A percentile compares a stretch with the other conserved stretches of the same genome.
phyloP scores from a whole-genome alignment of 75 land plant species.

The Picea sitchensis region DNA sequence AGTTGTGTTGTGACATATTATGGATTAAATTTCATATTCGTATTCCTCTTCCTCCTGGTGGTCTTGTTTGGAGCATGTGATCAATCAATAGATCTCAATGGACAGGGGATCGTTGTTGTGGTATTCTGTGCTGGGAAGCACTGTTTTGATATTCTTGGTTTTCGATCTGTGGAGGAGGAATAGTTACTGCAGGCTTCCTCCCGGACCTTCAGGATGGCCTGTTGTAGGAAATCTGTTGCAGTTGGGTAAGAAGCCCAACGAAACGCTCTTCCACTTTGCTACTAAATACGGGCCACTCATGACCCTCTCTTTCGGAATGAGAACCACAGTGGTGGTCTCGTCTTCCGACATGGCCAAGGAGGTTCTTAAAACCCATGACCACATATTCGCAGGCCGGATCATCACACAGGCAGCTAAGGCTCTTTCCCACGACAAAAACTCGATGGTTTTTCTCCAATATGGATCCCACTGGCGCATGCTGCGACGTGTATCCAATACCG shows the following conservation, averaged over 20 bases:
- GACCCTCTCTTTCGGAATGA: background rate
- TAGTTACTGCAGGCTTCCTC: too few relatives aligned
- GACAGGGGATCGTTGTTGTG: too few relatives aligned
- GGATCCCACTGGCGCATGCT: slow-evolving; percentile 50
- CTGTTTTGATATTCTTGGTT: too few relatives aligned
- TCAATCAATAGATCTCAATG: too few relatives aligned
- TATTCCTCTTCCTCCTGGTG: too few relatives aligned
- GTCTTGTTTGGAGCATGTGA: too few relatives aligned
- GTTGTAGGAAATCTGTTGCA: background rate
- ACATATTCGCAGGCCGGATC: slow-evolving; percentile 26
- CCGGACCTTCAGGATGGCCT: too few relatives aligned
- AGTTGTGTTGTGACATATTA: too few relatives aligned
- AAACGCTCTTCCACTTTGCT: background rate
- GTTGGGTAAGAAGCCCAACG: background rate
- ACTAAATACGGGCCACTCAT: slow-evolving; percentile 1
- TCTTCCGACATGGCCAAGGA: slow-evolving; percentile 23
- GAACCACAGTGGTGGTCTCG: background rate
- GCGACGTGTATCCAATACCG: slow-evolving; percentile 33
- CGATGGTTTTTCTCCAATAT: slow-evolving; percentile 25
- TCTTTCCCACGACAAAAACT: slow-evolving; percentile 4
- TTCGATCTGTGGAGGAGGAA: too few relatives aligned
- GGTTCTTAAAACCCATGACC: slow-evolving; percentile 44
- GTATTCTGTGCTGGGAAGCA: too few relatives aligned
- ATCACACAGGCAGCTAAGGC: slow-evolving; percentile 26
- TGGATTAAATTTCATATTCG: too few relatives aligned